Percentiles rank a stretch among this genome's conserved stretches.
Conservation (phyloP, 192 early-diverging fungal genomes). For the Pilaira anomala region DNA sequence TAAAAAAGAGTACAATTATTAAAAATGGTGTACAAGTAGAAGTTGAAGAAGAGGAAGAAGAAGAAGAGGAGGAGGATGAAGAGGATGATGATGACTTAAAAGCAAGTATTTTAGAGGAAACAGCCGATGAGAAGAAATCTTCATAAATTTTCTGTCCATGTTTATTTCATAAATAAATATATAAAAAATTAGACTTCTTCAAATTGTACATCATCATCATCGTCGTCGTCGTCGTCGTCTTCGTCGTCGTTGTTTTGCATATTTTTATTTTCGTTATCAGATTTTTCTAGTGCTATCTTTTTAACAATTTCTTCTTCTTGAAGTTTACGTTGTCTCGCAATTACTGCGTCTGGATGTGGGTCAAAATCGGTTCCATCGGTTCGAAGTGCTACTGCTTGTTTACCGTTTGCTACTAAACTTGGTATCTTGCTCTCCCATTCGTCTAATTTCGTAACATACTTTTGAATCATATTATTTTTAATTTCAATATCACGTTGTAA, state of each 20-base stretch:
- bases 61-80: background rate
- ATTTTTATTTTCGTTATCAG: too few relatives aligned
- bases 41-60: background rate
- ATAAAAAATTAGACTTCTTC: slow-evolving; percentile 16
- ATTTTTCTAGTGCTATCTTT: too few relatives aligned
- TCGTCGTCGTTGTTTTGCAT: background rate
- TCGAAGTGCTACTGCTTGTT: background rate
- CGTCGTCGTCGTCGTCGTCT: slow-evolving; percentile 15
- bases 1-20: slow-evolving; percentile 44
- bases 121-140: background rate
- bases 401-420: slow-evolving; percentile 10
- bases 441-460: slow-evolving; percentile 19
- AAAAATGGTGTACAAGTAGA: slow-evolving; percentile 9
- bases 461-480: slow-evolving; percentile 17
- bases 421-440: slow-evolving; percentile 16
- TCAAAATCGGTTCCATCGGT: slow-evolving; percentile 3
- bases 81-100: background rate
- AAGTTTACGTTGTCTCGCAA: background rate
- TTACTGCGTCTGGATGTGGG: background rate
- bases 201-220: slow-evolving; percentile 30
- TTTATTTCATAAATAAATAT: background rate
- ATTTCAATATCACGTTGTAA: slow-evolving; percentile 25
- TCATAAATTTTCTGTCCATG: background rate
- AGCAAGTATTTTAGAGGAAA: background rate
- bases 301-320: background rate